Percentiles rank a stretch among this genome's conserved stretches.
Evolutionary conservation across 441 rosid genomes (phyloP).

Genomic region (Mallotus japonicus): DNA sequence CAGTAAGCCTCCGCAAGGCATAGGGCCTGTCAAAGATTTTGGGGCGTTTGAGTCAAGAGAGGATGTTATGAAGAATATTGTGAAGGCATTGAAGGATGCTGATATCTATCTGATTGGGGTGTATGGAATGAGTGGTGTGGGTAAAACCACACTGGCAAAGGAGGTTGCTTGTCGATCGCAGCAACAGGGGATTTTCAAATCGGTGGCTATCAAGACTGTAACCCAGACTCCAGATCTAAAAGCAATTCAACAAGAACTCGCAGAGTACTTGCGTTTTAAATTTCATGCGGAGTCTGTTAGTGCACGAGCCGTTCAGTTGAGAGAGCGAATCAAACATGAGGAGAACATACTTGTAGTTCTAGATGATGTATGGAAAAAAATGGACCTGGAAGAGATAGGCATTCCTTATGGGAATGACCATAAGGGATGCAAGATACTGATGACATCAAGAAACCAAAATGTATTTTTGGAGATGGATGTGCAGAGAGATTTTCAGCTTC

Average conservation of each 20-base stretch:
- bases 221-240: not conserved
- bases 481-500: not conserved
- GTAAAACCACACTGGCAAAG: no score
- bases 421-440: constrained; percentile 16
- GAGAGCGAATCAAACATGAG: not conserved
- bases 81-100: no score
- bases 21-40: no score
- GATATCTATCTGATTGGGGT: no score
- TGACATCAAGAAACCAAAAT: constrained; percentile 18
- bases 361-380: constrained; percentile 28
- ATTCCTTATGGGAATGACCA: constrained; percentile 15
- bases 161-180: no score
- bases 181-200: no score
- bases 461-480: constrained; percentile 23
- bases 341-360: constrained; percentile 13
- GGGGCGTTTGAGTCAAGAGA: no score
- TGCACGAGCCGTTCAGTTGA: not conserved
- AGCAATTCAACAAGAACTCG: constrained; percentile 14
- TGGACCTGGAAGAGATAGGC: constrained; percentile 21
- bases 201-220: not conserved
- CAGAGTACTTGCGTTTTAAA: constrained; percentile 5
- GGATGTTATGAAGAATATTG: no score
- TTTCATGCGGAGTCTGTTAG: not conserved
- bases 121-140: no score
- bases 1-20: no score